Evolutionary conservation across 2,329 filamentous ascomycete species (phyloP), one percentile per base, ranked within the genome.

Genomic region (Aspergillus candidus): DNA sequence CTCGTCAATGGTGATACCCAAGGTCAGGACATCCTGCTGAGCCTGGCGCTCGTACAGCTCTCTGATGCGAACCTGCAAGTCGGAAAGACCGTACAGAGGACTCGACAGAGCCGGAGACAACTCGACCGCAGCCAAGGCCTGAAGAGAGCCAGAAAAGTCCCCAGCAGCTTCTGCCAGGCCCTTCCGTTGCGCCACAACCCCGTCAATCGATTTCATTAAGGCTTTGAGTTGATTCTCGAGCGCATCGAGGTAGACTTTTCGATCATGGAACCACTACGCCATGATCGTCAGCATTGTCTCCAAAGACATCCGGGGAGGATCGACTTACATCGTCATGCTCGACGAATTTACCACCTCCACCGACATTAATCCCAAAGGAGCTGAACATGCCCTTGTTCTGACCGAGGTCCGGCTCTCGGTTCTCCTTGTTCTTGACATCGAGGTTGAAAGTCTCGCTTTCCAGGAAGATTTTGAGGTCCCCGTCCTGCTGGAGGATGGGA

Each of bases 1-100:
- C 69, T 98, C 93, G 53, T 98, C 93, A 51, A 98, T 90, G 35
- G 94, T 94, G 60, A 97, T 97, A 32, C 93, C 93, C 52, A 98
- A 82, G 0, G 93, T 98, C 40, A 98, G 76, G 29, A 97, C 84
- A 62, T 98, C 93, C 66, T 98, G 93, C 69, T 96, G 89, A 10
- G 93, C 93, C 68, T 98, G 93, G 15, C 93, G 86, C 57, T 96
- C 89, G 63, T 98, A 97, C 1, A 98, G 80, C 59, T 98, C 93
- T 47, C 86, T 83, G 54, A 98, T 95, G 32, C 91, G 90, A 48
- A 95, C 77, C 66, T 98, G 93, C 2, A 98, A 77, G 56, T 96
- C 90, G 2, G 91, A 95, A 8, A 98, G 78, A 14, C 88, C 88
- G 56, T 95, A 91, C 6, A 98, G 75, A 1, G 93, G 93, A 0